Evolutionary conservation across 2,329 filamentous ascomycete genomes (phyloP), one percentile per base, ranked within the genome.

Genomic region (Parastagonospora nodorum): DNA sequence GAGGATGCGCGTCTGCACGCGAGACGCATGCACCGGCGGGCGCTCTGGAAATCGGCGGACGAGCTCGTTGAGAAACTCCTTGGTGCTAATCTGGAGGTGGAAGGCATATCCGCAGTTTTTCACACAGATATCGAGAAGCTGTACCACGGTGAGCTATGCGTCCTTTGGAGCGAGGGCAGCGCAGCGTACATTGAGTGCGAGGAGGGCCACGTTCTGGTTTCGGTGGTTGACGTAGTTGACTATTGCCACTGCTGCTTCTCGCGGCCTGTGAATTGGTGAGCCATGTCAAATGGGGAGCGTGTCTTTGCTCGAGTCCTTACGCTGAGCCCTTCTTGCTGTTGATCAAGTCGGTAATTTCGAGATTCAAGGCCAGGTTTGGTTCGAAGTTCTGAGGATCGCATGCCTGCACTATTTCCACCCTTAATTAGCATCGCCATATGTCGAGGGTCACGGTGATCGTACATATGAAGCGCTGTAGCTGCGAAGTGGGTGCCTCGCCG

Each of bases 61-160:
- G 53, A 99, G 86, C 79, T 99, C 94, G 77, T 99, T 99, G 66
- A 99, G 86, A 67, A 99, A 99, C 69, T 99, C 94, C 75, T 99
- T 99, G 62, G 94, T 97, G 75, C 90, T 92, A 72, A 99, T 97
- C 76, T 99, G 94, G 51, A 99, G 86, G 71, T 99, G 94, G 76
- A 99, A 99, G 1, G 94, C 92, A 73, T 99, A 99, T 66, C 94
- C 94, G 82, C 94, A 99, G 78, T 99, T 99, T 81, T 99, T 99
- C 76, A 97, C 94, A 76, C 94, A 97, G 58, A 97, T 97, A 74
- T 99, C 94, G 71, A 99, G 89, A 61, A 99, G 85, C 78, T 88
- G 66, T 50, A 30, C 28, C 2, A 38, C 41, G 45, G 71, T 73
- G 46, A 73, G 66, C 55, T 45, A 53, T 45, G 36, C 10, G 43